These are phyloP conservation scores for Quercus alba DNA, from an alignment of 306 rosid genomes.

Conservation along the genomic window DNA sequence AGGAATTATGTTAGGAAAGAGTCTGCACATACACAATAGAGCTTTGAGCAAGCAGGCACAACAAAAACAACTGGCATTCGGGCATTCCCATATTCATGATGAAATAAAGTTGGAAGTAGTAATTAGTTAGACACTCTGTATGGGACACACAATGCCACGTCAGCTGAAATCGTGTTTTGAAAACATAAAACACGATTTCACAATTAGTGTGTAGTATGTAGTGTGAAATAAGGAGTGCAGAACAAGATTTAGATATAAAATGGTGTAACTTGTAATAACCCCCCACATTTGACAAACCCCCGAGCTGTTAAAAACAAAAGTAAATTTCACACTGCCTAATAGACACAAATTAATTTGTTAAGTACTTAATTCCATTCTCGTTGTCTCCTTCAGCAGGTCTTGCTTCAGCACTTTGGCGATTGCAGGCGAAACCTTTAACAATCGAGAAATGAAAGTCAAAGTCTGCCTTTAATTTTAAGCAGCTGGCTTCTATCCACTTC, in stretches of 20 bases:
- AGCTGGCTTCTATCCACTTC: slow-evolving; percentile 91
- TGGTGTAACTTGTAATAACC: background rate
- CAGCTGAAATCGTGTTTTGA: no score
- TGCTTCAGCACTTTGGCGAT: slow-evolving; percentile 36
- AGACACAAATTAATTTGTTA: slow-evolving; percentile 39
- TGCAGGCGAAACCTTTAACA: slow-evolving; percentile 53
- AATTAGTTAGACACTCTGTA: no score
- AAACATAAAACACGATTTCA: no score
- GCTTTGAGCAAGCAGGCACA: background rate
- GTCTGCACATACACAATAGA: background rate
- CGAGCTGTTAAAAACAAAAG: background rate
- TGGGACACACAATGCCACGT: no score
- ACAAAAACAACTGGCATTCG: background rate
- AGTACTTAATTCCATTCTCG: slow-evolving; percentile 44
- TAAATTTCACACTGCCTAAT: background rate
- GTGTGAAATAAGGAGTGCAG: no score
- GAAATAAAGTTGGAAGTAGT: background rate
- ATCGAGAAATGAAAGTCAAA: slow-evolving; percentile 77
- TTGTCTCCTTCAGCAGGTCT: slow-evolving; percentile 38
- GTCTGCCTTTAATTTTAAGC: slow-evolving; percentile 77
- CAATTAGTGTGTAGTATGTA: no score
- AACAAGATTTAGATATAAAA: no score
- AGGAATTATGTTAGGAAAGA: background rate
- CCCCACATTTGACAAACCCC: background rate
- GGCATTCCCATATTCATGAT: background rate